A percentile compares a stretch with the other conserved stretches of the same genome.
These are phyloP conservation scores for Penicillium subrubescens DNA, from an alignment of 495 filamentous ascomycete genomes.

Conservation along the genomic window DNA sequence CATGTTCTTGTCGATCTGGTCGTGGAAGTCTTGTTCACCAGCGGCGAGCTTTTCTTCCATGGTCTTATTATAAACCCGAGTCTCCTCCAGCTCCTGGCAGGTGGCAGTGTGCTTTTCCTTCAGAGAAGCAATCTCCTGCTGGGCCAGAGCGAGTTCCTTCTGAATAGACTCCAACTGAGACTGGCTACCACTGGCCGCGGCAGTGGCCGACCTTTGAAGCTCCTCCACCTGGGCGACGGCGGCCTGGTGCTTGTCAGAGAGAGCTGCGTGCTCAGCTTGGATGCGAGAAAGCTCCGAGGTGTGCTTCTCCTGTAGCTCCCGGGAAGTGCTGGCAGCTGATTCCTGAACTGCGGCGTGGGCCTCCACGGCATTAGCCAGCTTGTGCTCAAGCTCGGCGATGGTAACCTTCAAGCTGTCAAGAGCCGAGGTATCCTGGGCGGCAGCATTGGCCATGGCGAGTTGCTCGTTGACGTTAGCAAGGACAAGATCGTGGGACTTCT, in stretches of 20 bases:
- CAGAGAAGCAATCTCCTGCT: slow-evolving; percentile 37
- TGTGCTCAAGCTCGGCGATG: slow-evolving; percentile 41
- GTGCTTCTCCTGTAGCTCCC: slow-evolving; percentile 38
- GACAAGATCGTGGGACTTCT: slow-evolving; percentile 39
- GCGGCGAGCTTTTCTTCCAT: slow-evolving; percentile 41
- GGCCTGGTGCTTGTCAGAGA: slow-evolving; percentile 37
- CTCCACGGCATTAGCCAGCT: slow-evolving; percentile 38
- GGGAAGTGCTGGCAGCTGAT: slow-evolving; percentile 24
- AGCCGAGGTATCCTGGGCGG: slow-evolving; percentile 41
- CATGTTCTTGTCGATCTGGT: slow-evolving; percentile 55
- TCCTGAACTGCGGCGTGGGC: slow-evolving; percentile 33
- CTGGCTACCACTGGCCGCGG: slow-evolving; percentile 30
- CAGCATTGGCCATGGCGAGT: slow-evolving; percentile 39
- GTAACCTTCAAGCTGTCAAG: slow-evolving; percentile 40
- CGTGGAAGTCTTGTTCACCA: slow-evolving; percentile 43
- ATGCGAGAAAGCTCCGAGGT: slow-evolving; percentile 34
- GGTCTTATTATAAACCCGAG: slow-evolving; percentile 32
- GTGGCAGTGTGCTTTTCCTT: slow-evolving; percentile 36
- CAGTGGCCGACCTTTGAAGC: slow-evolving; percentile 36
- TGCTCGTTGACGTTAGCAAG: slow-evolving; percentile 37
- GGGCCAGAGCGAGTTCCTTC: slow-evolving; percentile 38
- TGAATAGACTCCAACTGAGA: slow-evolving; percentile 39
- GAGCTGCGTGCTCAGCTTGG: slow-evolving; percentile 37
- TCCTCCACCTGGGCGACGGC: slow-evolving; percentile 32
- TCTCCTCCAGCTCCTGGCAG: slow-evolving; percentile 36